phyloP scores from a whole-genome alignment of 805 yeast genomes.

The Candida golubevii region DNA sequence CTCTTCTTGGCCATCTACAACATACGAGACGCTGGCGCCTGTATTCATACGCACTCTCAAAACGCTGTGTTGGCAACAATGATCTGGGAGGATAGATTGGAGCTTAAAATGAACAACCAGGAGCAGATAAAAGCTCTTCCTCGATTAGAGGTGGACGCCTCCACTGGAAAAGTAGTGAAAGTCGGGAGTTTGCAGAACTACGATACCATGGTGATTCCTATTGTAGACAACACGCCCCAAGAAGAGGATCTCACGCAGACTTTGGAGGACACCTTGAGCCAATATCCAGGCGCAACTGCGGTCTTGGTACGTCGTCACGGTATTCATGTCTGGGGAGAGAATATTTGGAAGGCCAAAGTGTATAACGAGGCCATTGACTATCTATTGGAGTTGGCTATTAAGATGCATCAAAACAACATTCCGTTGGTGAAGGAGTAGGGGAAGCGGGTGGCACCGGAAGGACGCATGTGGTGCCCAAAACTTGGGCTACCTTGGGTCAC shows the following conservation, averaged over 20 bases:
- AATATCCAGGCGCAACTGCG: constrained; percentile 77
- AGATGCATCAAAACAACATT: constrained; percentile 70
- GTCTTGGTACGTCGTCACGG: constrained; percentile 92
- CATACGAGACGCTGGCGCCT: constrained; percentile 76
- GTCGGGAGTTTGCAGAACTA: constrained; percentile 67
- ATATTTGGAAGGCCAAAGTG: constrained; percentile 87
- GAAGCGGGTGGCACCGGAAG: neutral
- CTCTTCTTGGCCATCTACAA: constrained; percentile 70
- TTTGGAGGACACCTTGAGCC: constrained; percentile 57
- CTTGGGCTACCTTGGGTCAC: too few relatives aligned
- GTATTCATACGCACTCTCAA: constrained; percentile 92
- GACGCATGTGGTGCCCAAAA: too few relatives aligned
- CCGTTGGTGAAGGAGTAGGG: constrained; percentile 36
- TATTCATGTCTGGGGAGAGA: constrained; percentile 94
- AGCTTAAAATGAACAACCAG: constrained; percentile 70
- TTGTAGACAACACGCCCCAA: constrained; percentile 84
- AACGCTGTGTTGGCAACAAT: constrained; percentile 79
- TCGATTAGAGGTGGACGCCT: constrained; percentile 29
- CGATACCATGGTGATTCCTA: constrained; percentile 80
- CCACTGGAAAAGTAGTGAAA: constrained; percentile 42
- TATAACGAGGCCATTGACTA: constrained; percentile 93
- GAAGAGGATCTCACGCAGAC: constrained; percentile 78
- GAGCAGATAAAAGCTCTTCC: constrained; percentile 96
- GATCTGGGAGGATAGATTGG: constrained; percentile 55
- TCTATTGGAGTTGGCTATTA: constrained; percentile 75